phyloP scores from a whole-genome alignment of 2,329 filamentous ascomycete genomes.

The Cladosporium austrohemisphaericum region DNA sequence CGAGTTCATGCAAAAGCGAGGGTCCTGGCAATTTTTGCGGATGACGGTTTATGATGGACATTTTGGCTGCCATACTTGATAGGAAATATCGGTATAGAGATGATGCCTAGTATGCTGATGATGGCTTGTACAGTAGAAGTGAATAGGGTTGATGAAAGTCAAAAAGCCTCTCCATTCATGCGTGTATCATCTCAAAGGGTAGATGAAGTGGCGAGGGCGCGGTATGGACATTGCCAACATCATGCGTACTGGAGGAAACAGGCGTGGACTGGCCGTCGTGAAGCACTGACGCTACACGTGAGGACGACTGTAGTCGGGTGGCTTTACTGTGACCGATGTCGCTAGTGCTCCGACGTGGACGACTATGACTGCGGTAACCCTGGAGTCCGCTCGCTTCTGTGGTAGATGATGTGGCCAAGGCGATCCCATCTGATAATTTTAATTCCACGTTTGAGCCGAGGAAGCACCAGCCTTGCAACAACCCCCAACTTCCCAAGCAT shows the following conservation, averaged over 20 bases:
- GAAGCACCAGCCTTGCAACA: background rate
- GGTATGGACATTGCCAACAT: conserved; percentile 7
- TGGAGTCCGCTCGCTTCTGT: background rate
- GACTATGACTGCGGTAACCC: background rate
- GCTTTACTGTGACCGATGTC: conserved; percentile 13
- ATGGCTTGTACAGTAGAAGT: too few relatives aligned
- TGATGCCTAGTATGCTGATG: too few relatives aligned
- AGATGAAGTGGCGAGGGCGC: conserved; percentile 7
- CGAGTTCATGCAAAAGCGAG: conserved; percentile 59
- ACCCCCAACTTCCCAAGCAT: background rate
- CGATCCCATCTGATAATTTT: conserved; percentile 8
- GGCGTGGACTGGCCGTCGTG: background rate
- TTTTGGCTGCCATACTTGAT: conserved; percentile 13
- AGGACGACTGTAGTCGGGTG: conserved; percentile 2
- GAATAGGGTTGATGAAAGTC: too few relatives aligned
- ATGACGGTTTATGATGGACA: conserved; percentile 57
- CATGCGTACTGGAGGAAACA: too few relatives aligned
- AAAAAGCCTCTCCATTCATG: background rate
- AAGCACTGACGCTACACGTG: conserved; percentile 14
- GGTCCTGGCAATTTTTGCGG: conserved; percentile 54
- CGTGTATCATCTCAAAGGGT: conserved; percentile 7
- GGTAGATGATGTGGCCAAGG: conserved; percentile 10
- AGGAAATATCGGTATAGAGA: background rate
- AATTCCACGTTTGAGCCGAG: background rate
- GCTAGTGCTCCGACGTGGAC: conserved; percentile 9